Evolutionary conservation across 139 green algal species (phyloP), one percentile per base, ranked within the genome.

Genomic region (Ulvella scutata): DNA sequence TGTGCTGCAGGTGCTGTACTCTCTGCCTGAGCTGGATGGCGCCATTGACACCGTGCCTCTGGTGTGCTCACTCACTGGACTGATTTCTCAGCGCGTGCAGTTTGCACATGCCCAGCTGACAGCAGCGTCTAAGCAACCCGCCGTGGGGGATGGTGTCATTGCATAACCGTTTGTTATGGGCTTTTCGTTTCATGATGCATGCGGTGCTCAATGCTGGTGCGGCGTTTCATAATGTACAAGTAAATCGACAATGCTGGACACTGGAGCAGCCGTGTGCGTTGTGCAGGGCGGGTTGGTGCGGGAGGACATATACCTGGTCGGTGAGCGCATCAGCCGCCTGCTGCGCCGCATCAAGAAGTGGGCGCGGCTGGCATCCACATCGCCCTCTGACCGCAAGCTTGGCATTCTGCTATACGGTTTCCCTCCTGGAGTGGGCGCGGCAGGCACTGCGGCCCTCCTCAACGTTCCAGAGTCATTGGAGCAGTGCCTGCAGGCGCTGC

Each of bases 21-120:
- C 89, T 1, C 81, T 99, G 44, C 94, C 94, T 0, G 94, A 99
- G 86, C 89, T 98, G 43, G 94, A 98, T 75, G 94, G 94, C 4
- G 92, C 94, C 23, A 94, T 98, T 44, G 94, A 99, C 82, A 91
- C 93, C 0, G 87, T 97, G 37, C 83, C 90, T 2, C 77, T 89
- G 34, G n/a, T n/a, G n/a, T n/a, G 3, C 37, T 61, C 2, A 20
- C 13, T 37, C 7, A 23, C 43, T 43, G 39, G 35, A 7, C 40
- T 40, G 29, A 20, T 2, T 61, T 38, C 75, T 62, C 61, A 76
- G 29, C 79, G 79, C 17, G 76, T 95, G 75, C n/a, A n/a, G n/a
- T n/a, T n/a, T n/a, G n/a, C n/a, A n/a, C n/a, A n/a, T n/a, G n/a
- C n/a, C n/a, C n/a, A n/a, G n/a, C n/a, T n/a, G n/a, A n/a, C n/a